Evolutionary conservation across 139 green algal genomes (phyloP), one percentile per base, ranked within the genome.

Genomic region (Chlamydomonas sphaeroides): DNA sequence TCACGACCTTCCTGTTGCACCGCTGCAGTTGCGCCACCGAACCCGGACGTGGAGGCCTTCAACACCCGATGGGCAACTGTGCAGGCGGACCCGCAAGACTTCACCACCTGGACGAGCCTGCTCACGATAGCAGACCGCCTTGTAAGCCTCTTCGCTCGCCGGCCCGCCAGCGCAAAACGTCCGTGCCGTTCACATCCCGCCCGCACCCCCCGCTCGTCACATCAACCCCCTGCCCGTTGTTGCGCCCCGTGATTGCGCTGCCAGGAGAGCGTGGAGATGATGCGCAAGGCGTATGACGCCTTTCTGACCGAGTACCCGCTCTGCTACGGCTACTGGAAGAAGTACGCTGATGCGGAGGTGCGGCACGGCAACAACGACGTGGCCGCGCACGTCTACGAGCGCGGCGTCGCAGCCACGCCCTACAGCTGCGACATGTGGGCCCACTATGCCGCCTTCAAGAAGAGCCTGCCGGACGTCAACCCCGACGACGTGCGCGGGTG

Each of bases 281-380:
- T 96, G 6, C 68, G 86, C 1, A 59, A 74, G 2, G 87, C 89
- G 17, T 98, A 93, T 71, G 93, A 98, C 56, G 68, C 66, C 11
- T 97, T 98, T 69, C 79, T 98, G 21, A 85, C 61, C 17, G 88
- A 93, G 39, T 97, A 91, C 56, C 95, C 95, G 1, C 89, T 98
- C 1, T 98, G 95, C 86, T 98, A 95, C 76, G 95, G 92, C 23
- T 98, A 98, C 85, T 98, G 95, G 95, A 96, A 96, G 76, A 96
- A 96, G 69, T 97, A 96, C 83, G 95, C 95, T 10, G 95, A 97
- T 61, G 89, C 90, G 5, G 86, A 93, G 68, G 32, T 57, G 35
- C 70, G 89, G 0, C 86, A 93, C 65, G 74, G 72, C 49, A 87
- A 83, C 32, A 33, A 32, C 0, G 91, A 94, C 21, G 62, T 45